These are phyloP conservation scores for Rhodotorula kratochvilovae DNA, from an alignment of 768 basidiomycete genomes.

Conservation along the genomic window DNA sequence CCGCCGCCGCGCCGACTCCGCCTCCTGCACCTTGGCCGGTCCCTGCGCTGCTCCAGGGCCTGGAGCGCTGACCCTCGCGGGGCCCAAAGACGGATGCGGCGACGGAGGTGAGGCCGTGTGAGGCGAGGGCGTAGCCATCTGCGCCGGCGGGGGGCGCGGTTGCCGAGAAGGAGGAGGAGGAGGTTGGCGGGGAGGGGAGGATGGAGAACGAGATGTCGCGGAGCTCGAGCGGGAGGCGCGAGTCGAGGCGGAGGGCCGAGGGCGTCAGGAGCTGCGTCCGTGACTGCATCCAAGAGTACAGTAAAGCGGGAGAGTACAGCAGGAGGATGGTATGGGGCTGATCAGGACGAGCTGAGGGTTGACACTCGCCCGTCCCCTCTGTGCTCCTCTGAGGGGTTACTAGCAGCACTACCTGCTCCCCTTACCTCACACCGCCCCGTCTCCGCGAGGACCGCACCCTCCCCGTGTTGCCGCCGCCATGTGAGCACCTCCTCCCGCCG, in stretches of 20 bases:
- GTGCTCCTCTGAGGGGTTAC: too few relatives aligned
- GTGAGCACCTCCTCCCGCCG: too few relatives aligned
- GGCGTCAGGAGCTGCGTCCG: constrained; percentile 41
- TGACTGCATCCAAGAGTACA: constrained; percentile 30
- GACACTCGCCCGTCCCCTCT: too few relatives aligned
- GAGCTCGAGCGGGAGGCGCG: constrained; percentile 84
- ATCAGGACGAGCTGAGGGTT: too few relatives aligned
- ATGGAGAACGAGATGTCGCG: constrained; percentile 76
- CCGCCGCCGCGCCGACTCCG: neutral
- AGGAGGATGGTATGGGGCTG: too few relatives aligned
- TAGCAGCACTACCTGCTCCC: too few relatives aligned
- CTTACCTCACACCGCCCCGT: too few relatives aligned
- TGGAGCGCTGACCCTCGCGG: constrained; percentile 75
- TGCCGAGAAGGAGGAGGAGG: constrained; percentile 43
- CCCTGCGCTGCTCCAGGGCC: constrained; percentile 40
- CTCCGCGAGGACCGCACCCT: too few relatives aligned
- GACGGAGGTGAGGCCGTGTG: constrained; percentile 87
- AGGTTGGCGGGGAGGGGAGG: constrained; percentile 22
- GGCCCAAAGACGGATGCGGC: constrained; percentile 86
- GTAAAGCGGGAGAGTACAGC: too few relatives aligned
- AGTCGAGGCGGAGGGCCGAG: constrained; percentile 72
- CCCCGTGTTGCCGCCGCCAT: neutral
- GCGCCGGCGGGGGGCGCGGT: constrained; percentile 58
- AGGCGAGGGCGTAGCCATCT: constrained; percentile 77
- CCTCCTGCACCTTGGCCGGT: constrained; percentile 1